phyloP scores from a whole-genome alignment of 495 filamentous ascomycete genomes.

The Neurospora sp. region DNA sequence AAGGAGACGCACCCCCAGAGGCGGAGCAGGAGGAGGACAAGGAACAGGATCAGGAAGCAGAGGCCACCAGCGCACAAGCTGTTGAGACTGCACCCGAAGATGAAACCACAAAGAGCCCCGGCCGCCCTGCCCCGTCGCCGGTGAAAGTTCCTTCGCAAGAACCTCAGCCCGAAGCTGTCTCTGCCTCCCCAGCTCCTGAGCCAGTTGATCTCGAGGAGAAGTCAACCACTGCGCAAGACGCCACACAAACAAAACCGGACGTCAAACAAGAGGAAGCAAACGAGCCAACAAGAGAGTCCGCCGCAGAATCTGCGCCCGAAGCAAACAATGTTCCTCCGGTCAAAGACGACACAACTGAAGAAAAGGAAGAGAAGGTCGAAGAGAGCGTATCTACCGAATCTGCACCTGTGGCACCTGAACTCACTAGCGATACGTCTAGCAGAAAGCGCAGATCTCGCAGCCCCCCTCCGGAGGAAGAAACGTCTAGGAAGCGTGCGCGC shows the following conservation, averaged over 20 bases:
- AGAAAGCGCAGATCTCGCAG: slow-evolving; percentile 65
- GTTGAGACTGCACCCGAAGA: slow-evolving; percentile 7
- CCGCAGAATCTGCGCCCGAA: neutral
- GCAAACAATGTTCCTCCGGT: neutral
- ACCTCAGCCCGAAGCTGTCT: neutral
- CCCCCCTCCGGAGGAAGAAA: slow-evolving; percentile 44
- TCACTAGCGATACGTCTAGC: slow-evolving; percentile 52
- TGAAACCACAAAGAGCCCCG: slow-evolving; percentile 4
- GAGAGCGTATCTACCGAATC: slow-evolving; percentile 2
- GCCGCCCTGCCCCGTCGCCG: slow-evolving; percentile 1
- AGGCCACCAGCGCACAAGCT: slow-evolving; percentile 10
- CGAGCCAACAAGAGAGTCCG: neutral
- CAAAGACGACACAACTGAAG: neutral
- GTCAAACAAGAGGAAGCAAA: neutral
- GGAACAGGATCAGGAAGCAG: neutral
- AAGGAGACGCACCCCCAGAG: neutral
- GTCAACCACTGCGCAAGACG: neutral
- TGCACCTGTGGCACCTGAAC: slow-evolving; percentile 6
- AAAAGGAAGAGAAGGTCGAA: neutral
- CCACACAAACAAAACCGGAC: neutral
- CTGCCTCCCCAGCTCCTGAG: neutral
- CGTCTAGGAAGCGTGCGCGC: slow-evolving; percentile 32
- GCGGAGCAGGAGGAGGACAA: neutral
- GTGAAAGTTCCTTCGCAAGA: slow-evolving; percentile 3
- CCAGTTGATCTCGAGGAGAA: neutral